Conservation (phyloP, 2,329 filamentous ascomycete genomes). For the Trichophyton mentagrophytes region DNA sequence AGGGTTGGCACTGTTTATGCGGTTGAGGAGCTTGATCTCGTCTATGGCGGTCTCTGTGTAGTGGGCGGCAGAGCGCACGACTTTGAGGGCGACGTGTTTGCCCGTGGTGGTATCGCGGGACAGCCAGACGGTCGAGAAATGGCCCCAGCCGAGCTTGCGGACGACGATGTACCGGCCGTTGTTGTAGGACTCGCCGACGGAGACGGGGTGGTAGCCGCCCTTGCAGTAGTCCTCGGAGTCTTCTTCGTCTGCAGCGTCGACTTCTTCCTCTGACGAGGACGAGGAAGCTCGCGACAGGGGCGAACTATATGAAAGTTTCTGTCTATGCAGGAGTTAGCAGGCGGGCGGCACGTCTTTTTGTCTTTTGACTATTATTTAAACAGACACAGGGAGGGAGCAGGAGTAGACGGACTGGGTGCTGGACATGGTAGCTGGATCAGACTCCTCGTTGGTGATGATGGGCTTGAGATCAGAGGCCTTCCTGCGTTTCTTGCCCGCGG, state of each 20-base stretch:
- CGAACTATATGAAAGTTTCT: slow-evolving; percentile 18
- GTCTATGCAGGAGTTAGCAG: not conserved
- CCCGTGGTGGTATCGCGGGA: slow-evolving; percentile 72
- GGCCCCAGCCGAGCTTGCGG: slow-evolving; percentile 93
- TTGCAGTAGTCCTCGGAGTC: slow-evolving; percentile 99
- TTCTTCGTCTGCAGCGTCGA: slow-evolving; percentile 94
- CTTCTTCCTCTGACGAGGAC: slow-evolving; percentile 68
- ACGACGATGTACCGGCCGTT: slow-evolving; percentile 93
- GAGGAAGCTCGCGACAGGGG: slow-evolving; percentile 53
- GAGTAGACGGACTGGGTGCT: not conserved
- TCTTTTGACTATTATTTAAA: not conserved
- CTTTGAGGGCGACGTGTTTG: slow-evolving; percentile 95
- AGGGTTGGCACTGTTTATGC: slow-evolving; percentile 89
- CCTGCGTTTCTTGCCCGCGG: slow-evolving; percentile 51
- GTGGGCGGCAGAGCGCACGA: slow-evolving; percentile 92
- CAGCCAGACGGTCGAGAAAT: slow-evolving; percentile 93
- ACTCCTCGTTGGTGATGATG: slow-evolving; percentile 50
- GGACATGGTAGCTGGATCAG: slow-evolving; percentile 17
- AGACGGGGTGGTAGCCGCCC: slow-evolving; percentile 91
- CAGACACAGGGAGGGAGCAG: not conserved
- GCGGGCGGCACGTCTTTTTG: not conserved
- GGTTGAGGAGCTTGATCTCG: slow-evolving; percentile 95
- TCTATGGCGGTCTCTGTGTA: slow-evolving; percentile 98
- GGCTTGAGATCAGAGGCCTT: slow-evolving; percentile 53
- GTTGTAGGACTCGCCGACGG: slow-evolving; percentile 92